phyloP scores from a whole-genome alignment of 2,329 filamentous ascomycete species.

The Neospermospora avenae region DNA sequence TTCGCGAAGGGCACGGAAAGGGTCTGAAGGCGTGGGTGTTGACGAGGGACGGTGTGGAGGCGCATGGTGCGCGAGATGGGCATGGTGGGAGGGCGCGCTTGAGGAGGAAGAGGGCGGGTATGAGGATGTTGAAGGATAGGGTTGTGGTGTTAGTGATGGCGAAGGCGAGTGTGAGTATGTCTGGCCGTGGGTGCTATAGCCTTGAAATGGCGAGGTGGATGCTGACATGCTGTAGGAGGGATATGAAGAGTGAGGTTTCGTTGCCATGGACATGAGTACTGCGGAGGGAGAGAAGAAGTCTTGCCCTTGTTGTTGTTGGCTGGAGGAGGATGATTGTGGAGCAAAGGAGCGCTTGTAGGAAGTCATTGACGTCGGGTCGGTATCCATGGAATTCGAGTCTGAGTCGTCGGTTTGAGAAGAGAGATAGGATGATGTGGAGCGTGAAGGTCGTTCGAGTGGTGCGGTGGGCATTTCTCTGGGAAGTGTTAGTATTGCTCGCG shows the following conservation, averaged over 20 bases:
- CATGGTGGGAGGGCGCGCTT: background rate
- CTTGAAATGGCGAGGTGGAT: background rate
- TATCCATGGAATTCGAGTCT: background rate
- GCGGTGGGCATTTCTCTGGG: slow-evolving; percentile 23
- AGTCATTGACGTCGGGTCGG: background rate
- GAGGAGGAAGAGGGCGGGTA: background rate
- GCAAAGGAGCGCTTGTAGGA: slow-evolving; percentile 1
- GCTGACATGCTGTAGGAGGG: slow-evolving; percentile 7
- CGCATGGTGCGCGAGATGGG: background rate
- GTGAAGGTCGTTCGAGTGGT: slow-evolving; percentile 11
- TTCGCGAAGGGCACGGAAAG: slow-evolving; percentile 26
- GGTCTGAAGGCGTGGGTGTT: slow-evolving; percentile 16
- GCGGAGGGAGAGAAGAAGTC: slow-evolving; percentile 23
- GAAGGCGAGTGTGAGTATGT: background rate
- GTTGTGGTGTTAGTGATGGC: background rate
- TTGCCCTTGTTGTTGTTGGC: background rate
- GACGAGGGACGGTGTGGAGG: background rate
- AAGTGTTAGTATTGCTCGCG: background rate
- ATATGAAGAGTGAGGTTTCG: slow-evolving; percentile 11
- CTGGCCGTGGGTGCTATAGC: background rate
- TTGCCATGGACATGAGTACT: slow-evolving; percentile 22
- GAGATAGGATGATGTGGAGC: slow-evolving; percentile 14
- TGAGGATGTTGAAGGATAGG: background rate
- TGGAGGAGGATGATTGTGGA: background rate
- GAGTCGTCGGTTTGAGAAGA: slow-evolving; percentile 14